Percentiles rank a stretch among this genome's conserved stretches.
Conservation (phyloP, 352 stramenopile species). For the Phytopythium mirpurense region DNA sequence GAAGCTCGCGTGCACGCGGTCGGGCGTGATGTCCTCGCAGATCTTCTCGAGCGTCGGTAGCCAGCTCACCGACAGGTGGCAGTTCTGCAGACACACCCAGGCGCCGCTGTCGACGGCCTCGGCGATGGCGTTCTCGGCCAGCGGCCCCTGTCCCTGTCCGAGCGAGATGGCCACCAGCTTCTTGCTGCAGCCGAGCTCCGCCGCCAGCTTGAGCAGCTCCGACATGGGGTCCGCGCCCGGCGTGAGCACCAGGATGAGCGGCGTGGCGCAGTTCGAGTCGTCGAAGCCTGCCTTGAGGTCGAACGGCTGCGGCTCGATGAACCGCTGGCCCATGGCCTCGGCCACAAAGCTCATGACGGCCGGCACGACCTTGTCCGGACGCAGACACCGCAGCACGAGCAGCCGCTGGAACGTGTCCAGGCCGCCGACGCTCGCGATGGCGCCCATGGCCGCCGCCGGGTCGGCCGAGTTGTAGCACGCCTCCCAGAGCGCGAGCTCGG, state of each 20-base stretch:
- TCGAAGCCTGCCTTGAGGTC: slow-evolving; percentile 90
- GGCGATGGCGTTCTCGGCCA: slow-evolving; percentile 90
- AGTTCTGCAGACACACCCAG: slow-evolving; percentile 96
- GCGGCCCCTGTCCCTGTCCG: slow-evolving; percentile 91
- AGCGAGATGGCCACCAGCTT: slow-evolving; percentile 93
- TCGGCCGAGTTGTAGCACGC: slow-evolving; percentile 84
- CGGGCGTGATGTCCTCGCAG: slow-evolving; percentile 91
- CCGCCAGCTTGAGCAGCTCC: slow-evolving; percentile 90
- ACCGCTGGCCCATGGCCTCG: slow-evolving; percentile 84
- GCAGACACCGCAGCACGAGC: slow-evolving; percentile 87
- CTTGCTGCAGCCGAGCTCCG: slow-evolving; percentile 89
- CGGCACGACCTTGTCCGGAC: slow-evolving; percentile 91
- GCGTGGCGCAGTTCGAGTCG: slow-evolving; percentile 92
- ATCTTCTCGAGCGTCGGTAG: slow-evolving; percentile 93
- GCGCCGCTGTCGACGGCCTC: slow-evolving; percentile 91
- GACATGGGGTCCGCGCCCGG: slow-evolving; percentile 93
- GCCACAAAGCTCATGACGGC: slow-evolving; percentile 90
- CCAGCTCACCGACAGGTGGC: slow-evolving; percentile 93
- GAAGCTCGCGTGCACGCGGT: slow-evolving; percentile 90
- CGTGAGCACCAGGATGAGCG: slow-evolving; percentile 94
- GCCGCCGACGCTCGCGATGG: slow-evolving; percentile 37
- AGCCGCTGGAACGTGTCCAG: slow-evolving; percentile 89
- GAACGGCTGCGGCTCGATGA: slow-evolving; percentile 93
- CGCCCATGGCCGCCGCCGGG: slow-evolving; percentile 58
- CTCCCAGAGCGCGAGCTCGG: slow-evolving; percentile 58